Evolutionary conservation across 495 filamentous ascomycete genomes (phyloP).

Genomic region (Bacidia gigantensis): DNA sequence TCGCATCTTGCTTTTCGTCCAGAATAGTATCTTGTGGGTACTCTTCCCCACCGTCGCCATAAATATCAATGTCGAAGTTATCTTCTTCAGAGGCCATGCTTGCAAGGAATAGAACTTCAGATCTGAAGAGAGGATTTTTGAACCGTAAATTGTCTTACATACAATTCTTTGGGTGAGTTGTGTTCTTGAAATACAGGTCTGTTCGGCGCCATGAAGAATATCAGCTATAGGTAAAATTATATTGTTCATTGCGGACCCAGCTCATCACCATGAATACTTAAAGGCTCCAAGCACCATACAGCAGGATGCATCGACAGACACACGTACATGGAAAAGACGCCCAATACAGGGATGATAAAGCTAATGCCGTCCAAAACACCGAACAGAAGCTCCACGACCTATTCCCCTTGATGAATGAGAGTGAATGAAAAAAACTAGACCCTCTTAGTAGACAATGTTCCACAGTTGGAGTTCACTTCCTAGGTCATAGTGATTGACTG

Average conservation of each 20-base stretch:
- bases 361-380: not conserved
- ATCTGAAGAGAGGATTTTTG: not conserved
- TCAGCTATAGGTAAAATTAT: conserved; percentile 14
- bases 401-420: no score
- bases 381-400: no score
- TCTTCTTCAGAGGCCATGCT: conserved; percentile 68
- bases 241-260: not conserved
- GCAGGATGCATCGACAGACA: conserved; percentile 16
- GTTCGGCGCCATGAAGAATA: conserved; percentile 8
- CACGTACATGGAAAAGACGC: conserved; percentile 33
- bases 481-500: no score
- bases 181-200: conserved; percentile 16
- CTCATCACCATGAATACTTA: not conserved
- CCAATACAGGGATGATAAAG: conserved; percentile 9
- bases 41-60: conserved; percentile 60
- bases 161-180: conserved; percentile 20
- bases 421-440: no score
- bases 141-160: conserved; percentile 15
- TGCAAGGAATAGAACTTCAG: not conserved
- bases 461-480: no score
- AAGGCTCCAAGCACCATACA: not conserved
- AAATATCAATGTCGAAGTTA: conserved; percentile 98
- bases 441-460: no score
- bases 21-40: conserved; percentile 34
- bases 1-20: conserved; percentile 26